Evolutionary conservation across 2,329 filamentous ascomycete species (phyloP).

Genomic region (Talaromyces atroroseus): DNA sequence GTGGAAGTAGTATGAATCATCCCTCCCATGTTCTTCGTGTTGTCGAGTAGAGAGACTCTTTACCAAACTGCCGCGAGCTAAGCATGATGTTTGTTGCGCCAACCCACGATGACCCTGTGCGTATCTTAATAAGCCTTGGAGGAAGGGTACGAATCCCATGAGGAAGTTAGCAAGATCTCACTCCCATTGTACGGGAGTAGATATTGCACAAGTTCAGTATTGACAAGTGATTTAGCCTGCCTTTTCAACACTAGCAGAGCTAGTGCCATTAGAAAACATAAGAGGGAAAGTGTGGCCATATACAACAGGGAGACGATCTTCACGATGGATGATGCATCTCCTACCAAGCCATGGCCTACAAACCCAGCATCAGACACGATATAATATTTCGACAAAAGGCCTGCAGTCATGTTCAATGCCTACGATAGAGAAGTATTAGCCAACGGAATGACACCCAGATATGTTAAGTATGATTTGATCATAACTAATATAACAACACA

Average conservation of each 20-base stretch:
- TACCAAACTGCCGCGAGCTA: slow-evolving; percentile 1
- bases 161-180: slow-evolving; percentile 2
- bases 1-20: slow-evolving; percentile 30
- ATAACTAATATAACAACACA: slow-evolving; percentile 32
- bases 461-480: slow-evolving; percentile 55
- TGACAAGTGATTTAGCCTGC: not conserved
- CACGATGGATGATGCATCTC: not conserved
- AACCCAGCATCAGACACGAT: slow-evolving; percentile 39
- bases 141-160: not conserved
- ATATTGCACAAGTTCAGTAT: not conserved
- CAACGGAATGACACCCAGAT: slow-evolving; percentile 44
- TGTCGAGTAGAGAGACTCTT: slow-evolving; percentile 3
- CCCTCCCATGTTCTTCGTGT: slow-evolving; percentile 24
- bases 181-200: slow-evolving; percentile 1
- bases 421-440: slow-evolving; percentile 57
- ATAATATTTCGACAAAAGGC: slow-evolving; percentile 41
- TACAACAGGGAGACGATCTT: not conserved
- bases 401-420: slow-evolving; percentile 53
- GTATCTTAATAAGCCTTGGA: not conserved
- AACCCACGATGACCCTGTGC: not conserved
- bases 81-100: slow-evolving; percentile 2
- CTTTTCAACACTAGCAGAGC: not conserved
- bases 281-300: not conserved
- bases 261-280: not conserved
- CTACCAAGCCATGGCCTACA: not conserved